Percentiles rank a stretch among this genome's conserved stretches.
These are phyloP conservation scores for Marchantia polymorpha DNA, from an alignment of 225 moss, liverwort and hornwort genomes.

Conservation along the genomic window DNA sequence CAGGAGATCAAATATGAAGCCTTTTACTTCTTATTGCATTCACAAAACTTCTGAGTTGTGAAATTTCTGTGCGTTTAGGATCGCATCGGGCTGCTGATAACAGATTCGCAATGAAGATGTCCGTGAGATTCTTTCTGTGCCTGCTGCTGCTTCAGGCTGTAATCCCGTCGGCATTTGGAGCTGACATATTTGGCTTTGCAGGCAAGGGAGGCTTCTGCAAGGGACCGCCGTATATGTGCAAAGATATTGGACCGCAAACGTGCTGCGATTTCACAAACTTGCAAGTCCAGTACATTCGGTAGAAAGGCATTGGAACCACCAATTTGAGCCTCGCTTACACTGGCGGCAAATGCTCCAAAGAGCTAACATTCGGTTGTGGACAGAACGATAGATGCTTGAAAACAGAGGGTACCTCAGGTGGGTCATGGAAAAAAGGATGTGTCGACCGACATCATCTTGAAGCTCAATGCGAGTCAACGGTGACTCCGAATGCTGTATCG, in stretches of 20 bases:
- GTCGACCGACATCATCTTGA: neutral
- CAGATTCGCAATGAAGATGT: neutral
- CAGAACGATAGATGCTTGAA: neutral
- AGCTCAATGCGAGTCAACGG: neutral
- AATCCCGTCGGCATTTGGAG: neutral
- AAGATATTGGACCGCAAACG: neutral
- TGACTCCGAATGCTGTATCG: conserved; percentile 1
- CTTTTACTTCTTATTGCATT: too few species aligned
- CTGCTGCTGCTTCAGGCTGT: neutral
- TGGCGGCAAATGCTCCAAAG: conserved; percentile 13
- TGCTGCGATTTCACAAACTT: conserved; percentile 8
- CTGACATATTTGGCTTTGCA: conserved; percentile 11
- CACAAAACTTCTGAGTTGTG: too few species aligned
- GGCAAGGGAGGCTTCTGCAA: conserved; percentile 1
- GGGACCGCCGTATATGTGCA: conserved; percentile 14
- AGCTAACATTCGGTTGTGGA: neutral
- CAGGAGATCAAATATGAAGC: too few species aligned
- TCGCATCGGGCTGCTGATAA: too few species aligned
- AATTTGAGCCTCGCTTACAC: conserved; percentile 3
- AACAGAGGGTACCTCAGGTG: conserved; percentile 3
- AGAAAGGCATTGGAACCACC: neutral
- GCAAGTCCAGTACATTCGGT: neutral
- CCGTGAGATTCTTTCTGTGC: neutral
- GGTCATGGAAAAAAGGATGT: conserved; percentile 13
- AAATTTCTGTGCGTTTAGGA: too few species aligned